These are phyloP conservation scores for Mycena crocata DNA, from an alignment of 768 basidiomycete genomes.

Conservation along the genomic window DNA sequence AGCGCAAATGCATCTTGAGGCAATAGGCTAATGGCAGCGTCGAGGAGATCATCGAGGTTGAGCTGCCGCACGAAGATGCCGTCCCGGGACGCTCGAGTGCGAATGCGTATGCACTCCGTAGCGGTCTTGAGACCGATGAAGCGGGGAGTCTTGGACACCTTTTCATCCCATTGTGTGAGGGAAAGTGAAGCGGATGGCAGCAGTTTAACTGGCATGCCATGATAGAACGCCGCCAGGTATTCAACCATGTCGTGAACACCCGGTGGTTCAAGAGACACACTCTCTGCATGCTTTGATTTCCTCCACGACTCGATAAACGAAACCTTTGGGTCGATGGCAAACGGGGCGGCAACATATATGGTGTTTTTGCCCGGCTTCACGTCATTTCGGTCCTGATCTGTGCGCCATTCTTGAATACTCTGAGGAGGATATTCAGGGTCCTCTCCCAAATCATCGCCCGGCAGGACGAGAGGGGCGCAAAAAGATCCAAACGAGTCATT, in stretches of 20 bases:
- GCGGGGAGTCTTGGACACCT: conserved; percentile 31
- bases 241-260: conserved; percentile 38
- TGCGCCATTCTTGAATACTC: conserved; percentile 44
- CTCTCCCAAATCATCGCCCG: conserved; percentile 46
- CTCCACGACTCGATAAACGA: conserved; percentile 42
- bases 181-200: conserved; percentile 33
- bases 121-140: conserved; percentile 45
- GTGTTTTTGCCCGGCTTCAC: conserved; percentile 41
- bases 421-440: conserved; percentile 50
- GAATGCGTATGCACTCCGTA: conserved; percentile 48
- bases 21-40: conserved; percentile 47
- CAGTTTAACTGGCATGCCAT: conserved; percentile 44
- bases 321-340: conserved; percentile 37
- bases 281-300: conserved; percentile 21
- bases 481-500: conserved; percentile 32
- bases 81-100: conserved; percentile 43
- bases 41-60: conserved; percentile 51
- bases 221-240: conserved; percentile 49
- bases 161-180: conserved; percentile 43
- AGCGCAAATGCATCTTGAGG: conserved; percentile 51
- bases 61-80: conserved; percentile 44
- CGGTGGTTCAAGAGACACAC: conserved; percentile 29
- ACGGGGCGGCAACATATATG: conserved; percentile 48
- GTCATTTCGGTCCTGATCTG: conserved; percentile 45
- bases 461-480: conserved; percentile 47